phyloP scores from a whole-genome alignment of 108 stramenopile species.

The Phaeodactylum tricornutum region DNA sequence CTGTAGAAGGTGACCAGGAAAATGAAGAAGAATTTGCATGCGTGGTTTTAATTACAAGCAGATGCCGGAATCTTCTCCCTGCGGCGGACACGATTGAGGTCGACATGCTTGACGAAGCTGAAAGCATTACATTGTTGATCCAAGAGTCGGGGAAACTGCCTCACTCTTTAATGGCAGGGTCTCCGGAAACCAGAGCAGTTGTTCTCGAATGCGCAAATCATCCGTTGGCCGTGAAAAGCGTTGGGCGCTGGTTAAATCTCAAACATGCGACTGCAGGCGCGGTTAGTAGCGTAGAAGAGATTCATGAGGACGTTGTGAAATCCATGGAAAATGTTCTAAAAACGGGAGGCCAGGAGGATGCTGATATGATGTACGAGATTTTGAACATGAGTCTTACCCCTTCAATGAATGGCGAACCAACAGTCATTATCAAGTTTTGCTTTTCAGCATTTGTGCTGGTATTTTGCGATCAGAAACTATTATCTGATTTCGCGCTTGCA shows the following conservation, averaged over 20 bases:
- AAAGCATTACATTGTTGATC: slow-evolving; percentile 45
- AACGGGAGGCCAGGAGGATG: slow-evolving; percentile 20
- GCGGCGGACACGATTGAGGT: slow-evolving; percentile 49
- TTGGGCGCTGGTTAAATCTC: slow-evolving; percentile 62
- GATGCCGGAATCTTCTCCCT: slow-evolving; percentile 26
- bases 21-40: slow-evolving; percentile 27
- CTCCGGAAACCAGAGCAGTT: slow-evolving; percentile 27
- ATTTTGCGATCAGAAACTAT: slow-evolving; percentile 39
- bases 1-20: slow-evolving; percentile 22
- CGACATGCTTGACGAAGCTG: slow-evolving; percentile 47
- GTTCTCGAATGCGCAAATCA: slow-evolving; percentile 58
- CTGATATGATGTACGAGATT: slow-evolving; percentile 66
- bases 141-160: slow-evolving; percentile 48
- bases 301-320: slow-evolving; percentile 38
- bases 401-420: slow-evolving; percentile 51
- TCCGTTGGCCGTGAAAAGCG: slow-evolving; percentile 61
- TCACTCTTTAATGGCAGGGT: slow-evolving; percentile 39
- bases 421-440: slow-evolving; percentile 62
- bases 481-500: slow-evolving; percentile 32
- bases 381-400: slow-evolving; percentile 59
- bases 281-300: slow-evolving; percentile 32
- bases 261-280: slow-evolving; percentile 61
- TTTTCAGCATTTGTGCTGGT: slow-evolving; percentile 55
- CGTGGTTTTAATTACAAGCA: slow-evolving; percentile 49
- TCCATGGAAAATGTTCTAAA: slow-evolving; percentile 49